Percentiles rank a stretch among this genome's conserved stretches.
Evolutionary conservation across 108 stramenopile genomes (phyloP).

Genomic region (Cyclotella baltica): DNA sequence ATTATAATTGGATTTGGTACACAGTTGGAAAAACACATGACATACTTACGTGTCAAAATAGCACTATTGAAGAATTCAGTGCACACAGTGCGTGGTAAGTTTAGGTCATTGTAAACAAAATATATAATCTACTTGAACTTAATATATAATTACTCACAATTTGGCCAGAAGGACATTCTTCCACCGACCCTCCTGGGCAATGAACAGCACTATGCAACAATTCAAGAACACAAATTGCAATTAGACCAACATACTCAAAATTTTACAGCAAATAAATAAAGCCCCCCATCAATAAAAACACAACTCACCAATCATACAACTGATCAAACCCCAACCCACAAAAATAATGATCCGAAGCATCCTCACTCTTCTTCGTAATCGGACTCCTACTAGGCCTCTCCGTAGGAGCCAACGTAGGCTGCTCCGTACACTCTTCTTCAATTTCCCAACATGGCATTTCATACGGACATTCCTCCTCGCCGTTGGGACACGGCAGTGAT

Average conservation of each 20-base stretch:
- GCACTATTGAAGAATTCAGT: neutral
- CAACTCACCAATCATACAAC: constrained; percentile 42
- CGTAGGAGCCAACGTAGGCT: constrained; percentile 21
- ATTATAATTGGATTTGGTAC: neutral
- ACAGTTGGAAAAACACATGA: neutral
- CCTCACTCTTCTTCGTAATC: constrained; percentile 11
- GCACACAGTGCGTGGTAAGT: neutral
- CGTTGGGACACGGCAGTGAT: constrained; percentile 37
- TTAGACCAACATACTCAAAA: too few relatives aligned
- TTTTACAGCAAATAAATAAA: neutral
- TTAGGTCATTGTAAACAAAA: neutral
- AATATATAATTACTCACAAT: constrained; percentile 6
- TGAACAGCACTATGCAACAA: constrained; percentile 17
- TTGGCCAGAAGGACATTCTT: constrained; percentile 33
- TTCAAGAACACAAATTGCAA: too few relatives aligned
- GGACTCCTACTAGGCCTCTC: constrained; percentile 12
- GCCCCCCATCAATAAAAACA: neutral
- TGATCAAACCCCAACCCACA: constrained; percentile 48
- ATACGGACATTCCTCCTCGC: constrained; percentile 40
- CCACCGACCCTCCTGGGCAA: constrained; percentile 20
- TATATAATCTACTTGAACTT: too few relatives aligned
- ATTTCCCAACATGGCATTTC: constrained; percentile 36
- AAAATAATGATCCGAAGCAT: constrained; percentile 38
- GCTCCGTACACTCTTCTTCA: constrained; percentile 24
- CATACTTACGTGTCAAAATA: constrained; percentile 43